Percentiles rank a stretch among this genome's conserved stretches.
These are phyloP conservation scores for Tephrocybe sp. DNA, from an alignment of 768 basidiomycete species.

Conservation along the genomic window DNA sequence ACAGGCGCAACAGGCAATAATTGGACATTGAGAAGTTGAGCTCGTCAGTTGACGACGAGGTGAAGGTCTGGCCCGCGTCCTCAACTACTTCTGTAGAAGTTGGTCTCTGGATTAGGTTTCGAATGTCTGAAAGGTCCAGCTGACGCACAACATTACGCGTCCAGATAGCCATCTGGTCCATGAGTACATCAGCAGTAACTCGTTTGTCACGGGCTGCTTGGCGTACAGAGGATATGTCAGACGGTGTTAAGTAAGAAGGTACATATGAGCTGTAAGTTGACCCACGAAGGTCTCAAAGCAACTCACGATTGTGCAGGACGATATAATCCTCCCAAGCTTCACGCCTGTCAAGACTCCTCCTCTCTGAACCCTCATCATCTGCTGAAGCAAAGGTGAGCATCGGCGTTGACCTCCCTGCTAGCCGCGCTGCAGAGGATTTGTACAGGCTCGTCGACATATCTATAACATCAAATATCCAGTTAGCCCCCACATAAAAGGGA, in stretches of 20 bases:
- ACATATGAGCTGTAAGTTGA: background rate
- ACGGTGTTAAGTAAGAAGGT: slow-evolving; percentile 33
- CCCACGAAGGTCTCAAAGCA: background rate
- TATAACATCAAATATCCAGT: slow-evolving; percentile 20
- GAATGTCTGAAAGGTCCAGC: background rate
- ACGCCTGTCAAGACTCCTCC: slow-evolving; percentile 23
- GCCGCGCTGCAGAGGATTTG: slow-evolving; percentile 56
- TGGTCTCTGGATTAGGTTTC: slow-evolving; percentile 11
- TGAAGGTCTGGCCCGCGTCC: slow-evolving; percentile 76
- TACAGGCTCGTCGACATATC: slow-evolving; percentile 68
- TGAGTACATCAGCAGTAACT: slow-evolving; percentile 48
- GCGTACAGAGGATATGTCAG: slow-evolving; percentile 51
- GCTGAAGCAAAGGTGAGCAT: slow-evolving; percentile 37
- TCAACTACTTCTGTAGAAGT: slow-evolving; percentile 71
- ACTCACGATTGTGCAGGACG: slow-evolving; percentile 40
- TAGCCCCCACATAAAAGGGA: background rate
- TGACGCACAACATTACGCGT: slow-evolving; percentile 73
- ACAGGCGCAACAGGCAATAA: slow-evolving; percentile 62
- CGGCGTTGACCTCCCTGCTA: slow-evolving; percentile 41
- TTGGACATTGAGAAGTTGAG: slow-evolving; percentile 52
- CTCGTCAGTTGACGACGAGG: slow-evolving; percentile 43
- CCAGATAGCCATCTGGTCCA: slow-evolving; percentile 78
- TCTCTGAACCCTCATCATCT: too few relatives aligned
- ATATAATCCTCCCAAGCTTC: slow-evolving; percentile 52
- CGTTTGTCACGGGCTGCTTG: slow-evolving; percentile 52